Evolutionary conservation across 2,329 filamentous ascomycete genomes (phyloP), one percentile per base, ranked within the genome.

Genomic region (Cladosporium oxysporum): DNA sequence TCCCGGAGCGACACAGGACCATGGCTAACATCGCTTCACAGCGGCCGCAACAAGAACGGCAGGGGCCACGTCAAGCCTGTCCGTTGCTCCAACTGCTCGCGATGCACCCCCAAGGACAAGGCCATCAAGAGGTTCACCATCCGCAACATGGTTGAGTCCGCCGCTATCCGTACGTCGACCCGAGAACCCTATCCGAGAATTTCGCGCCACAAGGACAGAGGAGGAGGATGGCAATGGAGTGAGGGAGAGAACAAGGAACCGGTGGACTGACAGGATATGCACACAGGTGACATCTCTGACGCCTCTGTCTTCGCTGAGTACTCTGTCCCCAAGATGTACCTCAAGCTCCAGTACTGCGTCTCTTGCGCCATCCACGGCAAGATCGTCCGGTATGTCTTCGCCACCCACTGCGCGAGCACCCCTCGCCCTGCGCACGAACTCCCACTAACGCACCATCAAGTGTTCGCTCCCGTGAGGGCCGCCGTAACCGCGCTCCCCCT

Each of bases 321-420:
- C 89, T 93, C 93, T 77, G 94, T 99, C 80, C 95, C 95, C 85
- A 99, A 99, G 92, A 99, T 99, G 96, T 99, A 99, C 92, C 88
- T 99, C 86, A 99, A 99, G 91, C 91, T 99, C 83, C 95, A 99
- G 88, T 99, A 99, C 92, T 99, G 95, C 84, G 95, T 99, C 81
- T 98, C 94, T 84, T 99, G 95, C 86, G 95, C 95, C 81, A 99
- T 99, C 76, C 95, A 99, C 89, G 95, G 95, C 89, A 99, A 99
- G 91, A 99, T 99, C 84, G 96, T 99, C 85, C 94, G 95, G 94
- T 98, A 95, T 84, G 93, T 88, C 82, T 82, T 64, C 23, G 23
- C 53, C 62, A 60, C 55, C 12, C 26, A 21, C 67, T 67, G 69
- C 31, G 71, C 61, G 50, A 57, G 31, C 33, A 37, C 5, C 16